These are phyloP conservation scores for Cyclotella sp. DNA, from an alignment of 108 stramenopile genomes.

Conservation along the genomic window DNA sequence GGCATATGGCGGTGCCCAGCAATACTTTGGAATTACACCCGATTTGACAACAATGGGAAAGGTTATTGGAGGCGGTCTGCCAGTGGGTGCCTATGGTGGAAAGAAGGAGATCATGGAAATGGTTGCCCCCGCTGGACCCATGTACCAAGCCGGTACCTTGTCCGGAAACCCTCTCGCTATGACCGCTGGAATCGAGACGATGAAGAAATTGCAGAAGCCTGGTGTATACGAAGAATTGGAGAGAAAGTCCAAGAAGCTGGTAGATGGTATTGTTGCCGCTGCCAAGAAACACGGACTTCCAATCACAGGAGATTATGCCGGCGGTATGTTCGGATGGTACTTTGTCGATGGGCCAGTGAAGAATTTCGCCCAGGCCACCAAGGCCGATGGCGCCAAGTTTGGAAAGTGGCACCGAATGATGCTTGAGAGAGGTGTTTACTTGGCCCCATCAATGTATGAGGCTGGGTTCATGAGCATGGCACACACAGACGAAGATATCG, in stretches of 20 bases:
- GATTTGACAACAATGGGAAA: conserved; percentile 99
- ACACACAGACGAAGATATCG: conserved; percentile 97
- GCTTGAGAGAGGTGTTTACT: conserved; percentile 97
- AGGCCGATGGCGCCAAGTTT: conserved; percentile 93
- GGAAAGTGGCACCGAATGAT: conserved; percentile 98
- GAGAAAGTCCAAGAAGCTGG: conserved; percentile 88
- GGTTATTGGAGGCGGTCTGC: conserved; percentile 98
- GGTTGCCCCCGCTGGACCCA: conserved; percentile 97
- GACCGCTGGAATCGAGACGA: conserved; percentile 97
- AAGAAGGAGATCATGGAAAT: conserved; percentile 96
- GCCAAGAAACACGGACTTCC: conserved; percentile 92
- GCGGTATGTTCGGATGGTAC: conserved; percentile 99
- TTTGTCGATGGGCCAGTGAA: conserved; percentile 95
- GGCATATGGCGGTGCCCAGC: conserved; percentile 95
- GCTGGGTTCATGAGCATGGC: conserved; percentile 98
- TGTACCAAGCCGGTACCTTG: conserved; percentile 99
- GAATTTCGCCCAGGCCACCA: conserved; percentile 91
- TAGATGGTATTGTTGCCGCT: conserved; percentile 88
- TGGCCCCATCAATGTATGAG: conserved; percentile 98
- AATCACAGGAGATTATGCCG: conserved; percentile 87
- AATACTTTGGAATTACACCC: conserved; percentile 96
- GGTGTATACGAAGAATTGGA: conserved; percentile 95
- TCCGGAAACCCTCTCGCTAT: conserved; percentile 98
- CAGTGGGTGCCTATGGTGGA: conserved; percentile 98
- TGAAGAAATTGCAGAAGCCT: conserved; percentile 87